These are phyloP conservation scores for Polyporus arcularius DNA, from an alignment of 768 basidiomycete genomes.

Conservation along the genomic window DNA sequence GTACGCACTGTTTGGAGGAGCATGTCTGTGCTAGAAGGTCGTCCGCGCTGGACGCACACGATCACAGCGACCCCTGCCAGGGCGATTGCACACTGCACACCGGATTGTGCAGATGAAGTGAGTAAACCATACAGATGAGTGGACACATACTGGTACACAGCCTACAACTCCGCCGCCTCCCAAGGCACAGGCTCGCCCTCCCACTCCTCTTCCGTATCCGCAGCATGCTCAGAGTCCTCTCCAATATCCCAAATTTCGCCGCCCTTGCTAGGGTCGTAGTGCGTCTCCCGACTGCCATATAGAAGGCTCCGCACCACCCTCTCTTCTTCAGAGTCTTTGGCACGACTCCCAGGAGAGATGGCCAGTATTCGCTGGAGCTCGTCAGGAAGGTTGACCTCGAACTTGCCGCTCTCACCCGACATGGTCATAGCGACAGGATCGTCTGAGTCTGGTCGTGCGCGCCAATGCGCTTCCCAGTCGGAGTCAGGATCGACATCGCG, in stretches of 20 bases:
- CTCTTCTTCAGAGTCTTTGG: constrained; percentile 38
- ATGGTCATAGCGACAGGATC: neutral
- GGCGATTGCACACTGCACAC: neutral
- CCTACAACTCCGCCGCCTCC: constrained; percentile 75
- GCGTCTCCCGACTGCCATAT: constrained; percentile 53
- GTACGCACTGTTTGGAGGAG: constrained; percentile 14
- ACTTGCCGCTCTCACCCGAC: constrained; percentile 17
- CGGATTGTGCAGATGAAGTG: constrained; percentile 12
- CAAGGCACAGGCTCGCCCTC: constrained; percentile 82
- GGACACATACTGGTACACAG: constrained; percentile 21
- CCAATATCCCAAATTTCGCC: constrained; percentile 56
- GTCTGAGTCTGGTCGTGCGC: constrained; percentile 12
- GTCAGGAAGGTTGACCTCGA: constrained; percentile 66
- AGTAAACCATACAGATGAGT: constrained; percentile 15
- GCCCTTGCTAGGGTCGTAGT: constrained; percentile 63
- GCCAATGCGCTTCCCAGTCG: constrained; percentile 20
- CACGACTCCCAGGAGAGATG: constrained; percentile 43
- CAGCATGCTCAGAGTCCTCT: constrained; percentile 43
- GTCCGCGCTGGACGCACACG: constrained; percentile 6
- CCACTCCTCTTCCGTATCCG: constrained; percentile 50
- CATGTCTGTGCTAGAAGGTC: neutral
- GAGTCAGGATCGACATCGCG: constrained; percentile 20
- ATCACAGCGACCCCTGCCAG: constrained; percentile 12
- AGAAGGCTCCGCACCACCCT: constrained; percentile 60
- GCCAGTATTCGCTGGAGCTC: constrained; percentile 65